These are phyloP conservation scores for Aspergillus incahuasiensis DNA, from an alignment of 495 filamentous ascomycete genomes.

Conservation along the genomic window DNA sequence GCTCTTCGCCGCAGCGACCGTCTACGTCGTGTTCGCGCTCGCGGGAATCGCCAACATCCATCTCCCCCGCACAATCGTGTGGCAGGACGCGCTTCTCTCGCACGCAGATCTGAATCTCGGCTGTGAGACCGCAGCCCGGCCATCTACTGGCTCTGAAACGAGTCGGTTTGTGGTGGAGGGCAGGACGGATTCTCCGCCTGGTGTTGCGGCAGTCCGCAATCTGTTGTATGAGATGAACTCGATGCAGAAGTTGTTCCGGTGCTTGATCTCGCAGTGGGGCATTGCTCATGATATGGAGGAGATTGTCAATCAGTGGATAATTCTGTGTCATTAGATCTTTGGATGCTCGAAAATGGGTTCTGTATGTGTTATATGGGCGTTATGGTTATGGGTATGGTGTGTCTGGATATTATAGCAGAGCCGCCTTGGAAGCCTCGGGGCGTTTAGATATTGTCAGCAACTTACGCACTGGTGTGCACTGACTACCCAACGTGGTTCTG, in stretches of 20 bases:
- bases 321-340: constrained; percentile 34
- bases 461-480: too few species aligned
- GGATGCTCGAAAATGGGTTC: too few species aligned
- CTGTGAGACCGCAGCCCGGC: constrained; percentile 17
- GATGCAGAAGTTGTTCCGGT: constrained; percentile 47
- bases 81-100: constrained; percentile 40
- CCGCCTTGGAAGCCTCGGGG: not conserved
- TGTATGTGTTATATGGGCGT: too few species aligned
- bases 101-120: constrained; percentile 33
- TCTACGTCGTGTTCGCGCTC: constrained; percentile 40
- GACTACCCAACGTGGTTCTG: too few species aligned
- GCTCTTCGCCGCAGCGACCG: constrained; percentile 41
- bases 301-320: constrained; percentile 44
- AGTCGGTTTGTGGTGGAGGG: constrained; percentile 32
- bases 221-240: constrained; percentile 47
- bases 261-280: constrained; percentile 45
- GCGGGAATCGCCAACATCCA: constrained; percentile 34
- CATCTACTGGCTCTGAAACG: constrained; percentile 31
- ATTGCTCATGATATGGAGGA: constrained; percentile 49
- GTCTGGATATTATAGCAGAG: too few species aligned
- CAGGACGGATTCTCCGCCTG: constrained; percentile 16
- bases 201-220: constrained; percentile 30
- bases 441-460: not conserved
- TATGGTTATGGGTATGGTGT: not conserved
- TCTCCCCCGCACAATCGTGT: constrained; percentile 38